Base-by-base conservation (phyloP, 108 stramenopile species). In the Stephanodiscus triporus region DNA sequence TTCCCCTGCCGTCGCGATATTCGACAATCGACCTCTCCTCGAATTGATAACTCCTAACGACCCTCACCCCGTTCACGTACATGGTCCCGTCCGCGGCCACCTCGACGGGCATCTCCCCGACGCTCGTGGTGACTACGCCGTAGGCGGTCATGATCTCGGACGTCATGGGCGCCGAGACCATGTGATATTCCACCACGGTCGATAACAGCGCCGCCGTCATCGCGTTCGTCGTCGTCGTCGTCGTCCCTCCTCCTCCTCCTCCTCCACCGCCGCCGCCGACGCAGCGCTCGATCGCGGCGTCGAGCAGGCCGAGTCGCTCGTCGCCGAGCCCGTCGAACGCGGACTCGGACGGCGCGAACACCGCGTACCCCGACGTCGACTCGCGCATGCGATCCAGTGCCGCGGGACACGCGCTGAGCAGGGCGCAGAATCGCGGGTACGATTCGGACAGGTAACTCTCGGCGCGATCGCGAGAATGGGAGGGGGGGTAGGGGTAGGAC, bases 51-150 rank as follows among this genome's bases (percentile, higher is more conserved):
- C 72, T 64, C 37, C n/a, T 54, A 1, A 73, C 1, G 9, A 73
- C 26, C 16, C 42, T 45, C 26, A 55, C 72, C 11, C 63, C 72
- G 55, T 73, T 73, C 34, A 64, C 72, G 27, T 56, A 64, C 22
- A 73, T 37, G 26, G 62, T 6, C n/a, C 71, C 71, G 47, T 56
- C 43, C 23, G 51, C 26, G 3, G 8, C 27, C 8, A 56, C 38
- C 2, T 73, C 48, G 49, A 73, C 72, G 0, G 54, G 51, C 50
- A 73, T 64, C 55, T 73, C 72, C 6, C 72, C 72, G 23, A 42
- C 38, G 27, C 53, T n/a, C 48, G 72, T 73, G 32, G 63, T 54
- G 0, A 64, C 72, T 2, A 73, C 72, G 22, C 43, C 40, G 50
- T 53, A 73, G n/a, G 32, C 19, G 0, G 20, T 9, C 72, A 73